Evolutionary conservation across 2,329 filamentous ascomycete genomes (phyloP).

Genomic region (Botryotinia calthae): DNA sequence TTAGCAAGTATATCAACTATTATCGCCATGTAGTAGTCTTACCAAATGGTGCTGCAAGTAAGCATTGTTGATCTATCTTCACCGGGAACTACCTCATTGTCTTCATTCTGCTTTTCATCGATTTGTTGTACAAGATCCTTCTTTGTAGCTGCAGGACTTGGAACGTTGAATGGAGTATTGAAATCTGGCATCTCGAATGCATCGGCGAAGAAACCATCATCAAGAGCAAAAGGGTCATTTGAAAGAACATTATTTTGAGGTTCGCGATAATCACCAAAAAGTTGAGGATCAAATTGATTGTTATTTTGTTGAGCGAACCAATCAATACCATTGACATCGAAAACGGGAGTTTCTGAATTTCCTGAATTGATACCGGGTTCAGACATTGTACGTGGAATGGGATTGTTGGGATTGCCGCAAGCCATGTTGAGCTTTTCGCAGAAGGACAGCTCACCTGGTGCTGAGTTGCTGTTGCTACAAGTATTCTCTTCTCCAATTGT

Average conservation of each 20-base stretch:
- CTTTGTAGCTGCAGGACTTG: slow-evolving; percentile 47
- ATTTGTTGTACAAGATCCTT: slow-evolving; percentile 75
- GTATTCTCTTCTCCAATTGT: slow-evolving; percentile 67
- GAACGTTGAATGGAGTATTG: slow-evolving; percentile 73
- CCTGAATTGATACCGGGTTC: slow-evolving; percentile 31
- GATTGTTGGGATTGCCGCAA: slow-evolving; percentile 52
- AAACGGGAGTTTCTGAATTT: slow-evolving; percentile 37
- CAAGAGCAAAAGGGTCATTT: slow-evolving; percentile 46
- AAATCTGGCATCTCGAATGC: slow-evolving; percentile 77
- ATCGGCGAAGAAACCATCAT: slow-evolving; percentile 55
- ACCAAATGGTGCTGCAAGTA: slow-evolving; percentile 93
- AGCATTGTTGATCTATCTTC: slow-evolving; percentile 63
- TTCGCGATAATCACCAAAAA: slow-evolving; percentile 92
- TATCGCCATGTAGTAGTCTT: slow-evolving; percentile 41
- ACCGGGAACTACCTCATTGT: slow-evolving; percentile 64
- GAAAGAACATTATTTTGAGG: slow-evolving; percentile 81
- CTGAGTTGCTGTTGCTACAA: slow-evolving; percentile 39
- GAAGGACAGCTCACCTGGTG: slow-evolving; percentile 50
- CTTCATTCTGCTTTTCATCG: slow-evolving; percentile 69
- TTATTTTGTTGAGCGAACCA: slow-evolving; percentile 79
- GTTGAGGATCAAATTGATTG: slow-evolving; percentile 82
- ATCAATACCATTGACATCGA: slow-evolving; percentile 59
- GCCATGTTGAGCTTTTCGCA: slow-evolving; percentile 56
- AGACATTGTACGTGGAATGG: slow-evolving; percentile 48
- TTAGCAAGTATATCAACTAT: not conserved